Evolutionary conservation across 1,284 basidiomycete genomes (phyloP).

Genomic region (Naganishia cerealis): DNA sequence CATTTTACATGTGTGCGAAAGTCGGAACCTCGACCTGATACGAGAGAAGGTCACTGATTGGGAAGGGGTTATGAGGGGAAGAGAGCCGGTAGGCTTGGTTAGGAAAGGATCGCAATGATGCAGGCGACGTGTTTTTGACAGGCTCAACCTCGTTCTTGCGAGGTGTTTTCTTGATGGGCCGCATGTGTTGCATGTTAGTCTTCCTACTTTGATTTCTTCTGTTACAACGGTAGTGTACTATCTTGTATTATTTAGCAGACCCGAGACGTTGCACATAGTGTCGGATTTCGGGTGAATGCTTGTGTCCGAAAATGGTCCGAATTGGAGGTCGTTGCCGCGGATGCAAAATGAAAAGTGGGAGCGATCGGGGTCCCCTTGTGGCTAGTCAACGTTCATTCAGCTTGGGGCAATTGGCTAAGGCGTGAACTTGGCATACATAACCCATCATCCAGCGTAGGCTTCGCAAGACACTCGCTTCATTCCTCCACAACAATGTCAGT

Average conservation of each 20-base stretch:
- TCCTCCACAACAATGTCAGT: conserved; percentile 34
- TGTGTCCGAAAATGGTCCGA: not conserved
- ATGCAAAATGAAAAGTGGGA: conserved; percentile 11
- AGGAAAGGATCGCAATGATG: not conserved
- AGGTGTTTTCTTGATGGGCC: not conserved
- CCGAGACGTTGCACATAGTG: not conserved
- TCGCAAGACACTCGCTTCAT: not conserved
- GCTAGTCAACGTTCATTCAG: not conserved
- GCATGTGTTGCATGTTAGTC: not conserved
- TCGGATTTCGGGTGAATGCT: not conserved
- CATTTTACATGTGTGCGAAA: not conserved
- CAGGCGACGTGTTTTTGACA: not conserved
- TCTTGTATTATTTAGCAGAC: not conserved
- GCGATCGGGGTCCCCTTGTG: not conserved
- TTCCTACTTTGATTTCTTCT: not conserved
- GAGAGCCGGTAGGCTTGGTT: not conserved
- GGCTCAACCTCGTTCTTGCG: not conserved
- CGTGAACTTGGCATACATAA: not conserved
- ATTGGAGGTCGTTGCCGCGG: not conserved
- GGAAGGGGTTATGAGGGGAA: not conserved
- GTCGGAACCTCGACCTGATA: not conserved
- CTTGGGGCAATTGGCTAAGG: no score
- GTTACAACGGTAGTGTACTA: not conserved
- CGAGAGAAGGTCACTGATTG: not conserved
- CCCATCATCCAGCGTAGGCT: not conserved